Conservation (phyloP, 305 asterid species). For the Fraxinus paxiana region DNA sequence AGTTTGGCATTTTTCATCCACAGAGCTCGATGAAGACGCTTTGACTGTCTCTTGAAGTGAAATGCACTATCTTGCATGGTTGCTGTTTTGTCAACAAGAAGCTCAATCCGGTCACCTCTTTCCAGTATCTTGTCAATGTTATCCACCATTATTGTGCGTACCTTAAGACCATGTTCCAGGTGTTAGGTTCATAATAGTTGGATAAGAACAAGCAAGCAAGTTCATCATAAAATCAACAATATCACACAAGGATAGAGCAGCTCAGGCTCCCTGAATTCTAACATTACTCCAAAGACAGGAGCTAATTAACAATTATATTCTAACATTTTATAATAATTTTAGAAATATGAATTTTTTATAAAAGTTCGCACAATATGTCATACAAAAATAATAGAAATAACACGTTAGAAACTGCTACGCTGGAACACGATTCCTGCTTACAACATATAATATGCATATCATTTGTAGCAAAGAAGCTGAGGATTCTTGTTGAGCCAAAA, state of each 20-base stretch:
- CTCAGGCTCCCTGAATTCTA: constrained; percentile 2
- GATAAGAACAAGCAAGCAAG: constrained; percentile 2
- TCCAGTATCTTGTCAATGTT: constrained; percentile 92
- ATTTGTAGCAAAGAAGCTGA: constrained; percentile 7
- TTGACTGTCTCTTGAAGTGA: constrained; percentile 94
- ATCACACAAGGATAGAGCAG: background rate
- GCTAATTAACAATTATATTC: background rate
- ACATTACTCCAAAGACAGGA: background rate
- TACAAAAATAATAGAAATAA: background rate
- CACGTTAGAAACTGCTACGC: background rate
- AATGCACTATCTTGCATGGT: constrained; percentile 96
- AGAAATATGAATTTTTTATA: background rate
- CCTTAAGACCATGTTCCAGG: constrained; percentile 40
- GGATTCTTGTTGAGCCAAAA: constrained; percentile 15
- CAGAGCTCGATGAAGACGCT: constrained; percentile 80
- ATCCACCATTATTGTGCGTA: constrained; percentile 91
- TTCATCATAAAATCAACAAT: background rate
- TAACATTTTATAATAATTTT: background rate
- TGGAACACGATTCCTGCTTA: background rate
- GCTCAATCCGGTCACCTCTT: constrained; percentile 93
- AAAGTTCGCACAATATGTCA: background rate
- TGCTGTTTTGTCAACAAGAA: constrained; percentile 89
- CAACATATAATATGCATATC: background rate
- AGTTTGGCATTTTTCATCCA: constrained; percentile 98
- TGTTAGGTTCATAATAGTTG: background rate